Conservation (phyloP, 495 filamentous ascomycete genomes). For the Hypoxylon fragiforme region DNA sequence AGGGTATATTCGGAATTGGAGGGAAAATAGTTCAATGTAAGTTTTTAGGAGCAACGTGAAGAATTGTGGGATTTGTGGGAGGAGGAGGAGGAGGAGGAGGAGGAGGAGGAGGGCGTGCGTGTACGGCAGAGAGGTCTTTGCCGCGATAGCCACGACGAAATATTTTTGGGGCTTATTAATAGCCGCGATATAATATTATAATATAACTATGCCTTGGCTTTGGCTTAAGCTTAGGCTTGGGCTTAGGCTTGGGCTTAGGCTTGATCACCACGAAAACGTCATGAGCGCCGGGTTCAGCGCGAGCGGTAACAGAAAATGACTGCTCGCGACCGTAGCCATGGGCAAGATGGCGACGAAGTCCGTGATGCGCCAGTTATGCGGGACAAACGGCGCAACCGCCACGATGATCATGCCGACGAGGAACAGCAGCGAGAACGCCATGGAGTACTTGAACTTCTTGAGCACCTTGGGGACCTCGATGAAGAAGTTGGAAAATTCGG, state of each 20-base stretch:
- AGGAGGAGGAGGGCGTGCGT: no score
- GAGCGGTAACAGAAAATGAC: conserved; percentile 72
- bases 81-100: no score
- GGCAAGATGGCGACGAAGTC: conserved; percentile 83
- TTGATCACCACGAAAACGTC: conserved; percentile 72
- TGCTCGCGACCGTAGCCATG: conserved; percentile 70
- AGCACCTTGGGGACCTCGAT: conserved; percentile 77
- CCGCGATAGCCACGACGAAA: no score
- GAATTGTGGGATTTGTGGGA: no score
- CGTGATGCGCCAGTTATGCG: conserved; percentile 67
- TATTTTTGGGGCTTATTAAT: no score
- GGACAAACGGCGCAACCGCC: conserved; percentile 65
- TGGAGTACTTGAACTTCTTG: conserved; percentile 76
- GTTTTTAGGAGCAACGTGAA: no score
- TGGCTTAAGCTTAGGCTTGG: no score
- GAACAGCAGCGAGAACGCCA: conserved; percentile 63
- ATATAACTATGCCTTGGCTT: no score
- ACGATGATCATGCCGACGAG: conserved; percentile 69
- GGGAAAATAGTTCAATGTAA: no score
- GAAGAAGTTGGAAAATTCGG: conserved; percentile 77
- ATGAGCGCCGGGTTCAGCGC: conserved; percentile 78
- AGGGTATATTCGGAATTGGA: background rate
- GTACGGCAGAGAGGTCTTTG: no score
- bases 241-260: no score
- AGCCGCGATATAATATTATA: no score